Evolutionary conservation across 495 filamentous ascomycete genomes (phyloP), one percentile per base, ranked within the genome.

Genomic region (Penicillium desertorum): DNA sequence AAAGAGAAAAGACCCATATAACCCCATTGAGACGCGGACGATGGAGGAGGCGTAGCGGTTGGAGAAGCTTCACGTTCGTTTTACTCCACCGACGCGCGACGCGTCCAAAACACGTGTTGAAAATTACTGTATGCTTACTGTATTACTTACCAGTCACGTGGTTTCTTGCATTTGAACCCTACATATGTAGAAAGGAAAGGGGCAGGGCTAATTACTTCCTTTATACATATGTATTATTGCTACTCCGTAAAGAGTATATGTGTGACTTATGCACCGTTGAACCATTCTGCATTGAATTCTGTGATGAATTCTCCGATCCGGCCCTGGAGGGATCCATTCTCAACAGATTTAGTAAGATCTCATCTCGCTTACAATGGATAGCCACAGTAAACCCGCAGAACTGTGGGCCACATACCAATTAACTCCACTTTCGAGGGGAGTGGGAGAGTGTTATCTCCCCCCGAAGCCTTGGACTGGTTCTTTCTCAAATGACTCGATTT

Each of bases 71-170:
- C 30, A 50, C 47, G 47, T 34, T 42, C 36, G 3, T 39, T 14
- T 20, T 54, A 34, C 51, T 32, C 51, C 51, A 44, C 51, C 36
- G 51, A 54, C 51, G 51, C 51, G 41, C 51, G 43, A 55, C 53
- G 53, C 53, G 53, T 47, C 12, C 12, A 34, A 17, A 19, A 45
- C 53, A 22, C 32, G 25, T 47, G 19, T 25, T 12, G 43, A 29
- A 47, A 25, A 0, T 46, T 55, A 55, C 53, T 5, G 51, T 53
- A 53, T 44, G 1, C 0, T 37, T 50, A 22, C 17, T 9, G 12
- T 45, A 25, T 44, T 44, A 45, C 6, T 45, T 34, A 30, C 14
- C 20, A 17, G 20, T 43, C 50, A 43, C 25, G 25, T 53, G 49
- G 1, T 19, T 0, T 34, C 1, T 14, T 6, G 3, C 16, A 30